Base-by-base conservation (phyloP, 129 eudicot species). In the Chrysanthemum makinoi region DNA sequence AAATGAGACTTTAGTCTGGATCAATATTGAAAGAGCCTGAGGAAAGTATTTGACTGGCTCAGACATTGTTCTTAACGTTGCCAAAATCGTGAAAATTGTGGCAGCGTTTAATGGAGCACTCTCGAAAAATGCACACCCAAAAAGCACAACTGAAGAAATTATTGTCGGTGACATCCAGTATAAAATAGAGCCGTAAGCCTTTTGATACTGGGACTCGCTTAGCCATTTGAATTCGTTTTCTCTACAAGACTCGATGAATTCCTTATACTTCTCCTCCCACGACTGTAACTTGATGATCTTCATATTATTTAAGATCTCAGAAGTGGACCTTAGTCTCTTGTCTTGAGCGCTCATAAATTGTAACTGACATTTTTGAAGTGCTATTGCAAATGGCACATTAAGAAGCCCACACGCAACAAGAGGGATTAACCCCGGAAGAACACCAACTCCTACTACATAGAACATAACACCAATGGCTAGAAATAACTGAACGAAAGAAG, bases 231-330 rank as follows among this genome's bases (percentile, higher is more conserved):
- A 81, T 28, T 89, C 96, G 16, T 2, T 66, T 15, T 79, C 80
- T 74, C 91, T 76, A 47, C 66, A 74, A 18, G 87, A 83, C 16
- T 76, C 79, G 0, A 83, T 53, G 28, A 81, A 17, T 30, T 65
- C 68, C 83, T 80, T 75, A 73, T 82, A 89, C 4, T 84, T 77
- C 24, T 75, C 82, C 63, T 89, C 92, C 96, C 92, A 86, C 7
- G 92, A 83, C 74, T 84, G 92, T 65, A 86, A 68, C 81, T 89
- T 89, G n/a, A 89, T 86, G 56, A 89, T 81, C 51, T 84, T 86
- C 92, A 89, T 89, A 70, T 80, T 89, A 75, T 86, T 86, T 43
- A 89, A 72, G 46, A 89, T 80, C 72, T 89, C 96, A 6, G 96
- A 83, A 48, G 77, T 75, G 30, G 89, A 78, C 75, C 86, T 66